Base-by-base conservation (phyloP, 495 filamentous ascomycete species). In the Rostrohypoxylon terebratum region DNA sequence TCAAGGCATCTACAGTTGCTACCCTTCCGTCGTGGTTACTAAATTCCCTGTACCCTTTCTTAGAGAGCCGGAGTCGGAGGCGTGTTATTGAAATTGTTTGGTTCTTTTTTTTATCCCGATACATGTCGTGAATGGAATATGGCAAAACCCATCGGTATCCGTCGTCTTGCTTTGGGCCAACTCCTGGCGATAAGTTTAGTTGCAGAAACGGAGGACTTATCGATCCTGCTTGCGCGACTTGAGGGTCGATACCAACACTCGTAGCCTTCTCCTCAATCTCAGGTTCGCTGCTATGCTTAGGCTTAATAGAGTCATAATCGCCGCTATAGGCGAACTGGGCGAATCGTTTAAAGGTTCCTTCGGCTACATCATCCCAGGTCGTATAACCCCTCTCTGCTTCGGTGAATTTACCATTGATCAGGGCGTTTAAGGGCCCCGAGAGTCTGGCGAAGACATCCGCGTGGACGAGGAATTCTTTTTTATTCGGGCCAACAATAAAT, bases 251-350 rank as follows among this genome's bases (percentile, higher is more conserved):
- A n/a, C n/a, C n/a, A n/a, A n/a, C n/a, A n/a, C n/a, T 28, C 28
- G 28, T 28, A 4, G 11, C 34, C 33, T 34, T 34, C 8, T 34
- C 8, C 33, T 4, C 33, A 8, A 34, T 38, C 11, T 13, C 34
- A 8, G 34, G 3, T 13, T 38, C 34, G 7, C 11, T 7, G 34
- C 23, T 2, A 28, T 2, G 1, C 11, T 54, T 16, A n/a, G 20
- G 50, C 23, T 28, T 9, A n/a, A 21, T 23, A n/a, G 23, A 54
- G 4, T 28, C 8, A 51, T 87, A 87, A 45, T 86, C 79, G 9
- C 84, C 83, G 0, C 80, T 82, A 59, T 87, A 87, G 51, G 83
- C 83, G 79, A 84, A 86, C 62, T 85, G 81, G 69, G 78, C 82
- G 59, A 85, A 83, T 2, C 82, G 81, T 31, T 83, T 78, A 55